Base-by-base conservation (phyloP, 2,329 filamentous ascomycete species). In the Karstenula rhodostoma region DNA sequence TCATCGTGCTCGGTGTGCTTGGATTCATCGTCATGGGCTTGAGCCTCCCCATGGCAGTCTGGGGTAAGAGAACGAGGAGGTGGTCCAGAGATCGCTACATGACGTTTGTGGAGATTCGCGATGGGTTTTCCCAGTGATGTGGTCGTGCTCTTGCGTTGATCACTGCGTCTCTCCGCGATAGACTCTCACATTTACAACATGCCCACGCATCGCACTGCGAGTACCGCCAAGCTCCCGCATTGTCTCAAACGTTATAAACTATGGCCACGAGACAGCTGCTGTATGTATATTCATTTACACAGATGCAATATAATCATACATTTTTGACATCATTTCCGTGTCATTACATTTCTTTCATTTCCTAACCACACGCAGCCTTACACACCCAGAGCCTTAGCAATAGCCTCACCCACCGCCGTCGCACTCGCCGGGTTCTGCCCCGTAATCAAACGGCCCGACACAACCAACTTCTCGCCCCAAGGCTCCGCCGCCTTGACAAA, bases 401-500 rank as follows among this genome's bases (percentile, higher is more conserved):
- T 74, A 17, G 76, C 81, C 70, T 81, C 75, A 0, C 77, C 82
- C 37, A 84, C 76, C 0, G 67, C 77, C 1, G 69, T 72, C 10
- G 80, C 81, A 67, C 78, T 81, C 6, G 76, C 73, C 1, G 82
- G 81, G 59, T 84, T 84, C 73, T 84, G 82, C 0, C 82, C 82
- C 0, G 82, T 84, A 52, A 84, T 82, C 62, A 84, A 62, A 42
- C 71, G 66, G 2, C 70, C 70, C 6, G 72, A 69, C 22, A 79
- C 73, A 22, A 79, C 80, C 8, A 83, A 77, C 75, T 82, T 83
- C 64, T 67, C 69, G 1, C 68, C 75, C 77, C 79, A 79, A n/a
- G 81, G 79, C 70, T 85, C 75, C 1, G 72, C 78, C 0, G 86
- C 84, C 79, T 87, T 87, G 66, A 82, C 81, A 68, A 84, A 90